Conservation (phyloP, 2,329 filamentous ascomycete genomes). For the Aschersonia sp. region DNA sequence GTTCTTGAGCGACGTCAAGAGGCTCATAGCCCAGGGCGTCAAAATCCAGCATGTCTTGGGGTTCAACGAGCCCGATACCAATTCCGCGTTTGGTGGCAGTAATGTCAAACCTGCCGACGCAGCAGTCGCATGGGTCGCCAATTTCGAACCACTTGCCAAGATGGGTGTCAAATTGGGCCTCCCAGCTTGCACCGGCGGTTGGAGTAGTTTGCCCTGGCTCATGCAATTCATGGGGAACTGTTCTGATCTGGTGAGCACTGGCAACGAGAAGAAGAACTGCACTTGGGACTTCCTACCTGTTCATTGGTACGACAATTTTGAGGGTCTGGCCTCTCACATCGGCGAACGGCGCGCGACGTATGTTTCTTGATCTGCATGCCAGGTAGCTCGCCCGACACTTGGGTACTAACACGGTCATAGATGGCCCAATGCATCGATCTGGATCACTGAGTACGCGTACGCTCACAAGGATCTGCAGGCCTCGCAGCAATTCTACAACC, state of each 20-base stretch:
- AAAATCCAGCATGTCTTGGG: slow-evolving; percentile 56
- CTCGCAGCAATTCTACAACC: slow-evolving; percentile 56
- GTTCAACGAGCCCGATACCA: slow-evolving; percentile 68
- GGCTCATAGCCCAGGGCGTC: slow-evolving; percentile 31
- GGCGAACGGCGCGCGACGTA: slow-evolving; percentile 30
- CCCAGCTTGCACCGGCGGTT: slow-evolving; percentile 53
- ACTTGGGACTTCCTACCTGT: slow-evolving; percentile 49
- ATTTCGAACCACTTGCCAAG: slow-evolving; percentile 54
- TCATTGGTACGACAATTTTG: slow-evolving; percentile 58
- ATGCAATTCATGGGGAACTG: slow-evolving; percentile 50
- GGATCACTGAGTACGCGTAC: slow-evolving; percentile 67
- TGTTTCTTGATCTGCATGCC: slow-evolving; percentile 5
- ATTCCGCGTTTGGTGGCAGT: slow-evolving; percentile 41
- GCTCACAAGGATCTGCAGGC: slow-evolving; percentile 38
- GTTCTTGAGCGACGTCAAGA: slow-evolving; percentile 46
- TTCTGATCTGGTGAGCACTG: slow-evolving; percentile 37
- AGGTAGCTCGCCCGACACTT: neutral
- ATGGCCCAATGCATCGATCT: slow-evolving; percentile 49
- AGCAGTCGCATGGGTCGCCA: slow-evolving; percentile 53
- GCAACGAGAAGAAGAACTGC: slow-evolving; percentile 30
- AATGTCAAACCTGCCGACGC: slow-evolving; percentile 44
- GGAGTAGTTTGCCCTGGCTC: slow-evolving; percentile 51
- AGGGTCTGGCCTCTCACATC: slow-evolving; percentile 51
- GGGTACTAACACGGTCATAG: slow-evolving; percentile 15
- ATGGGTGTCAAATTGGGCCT: slow-evolving; percentile 54